Evolutionary conservation across 2,329 filamentous ascomycete genomes (phyloP).

Genomic region (Paraphoma chrysanthemicola): DNA sequence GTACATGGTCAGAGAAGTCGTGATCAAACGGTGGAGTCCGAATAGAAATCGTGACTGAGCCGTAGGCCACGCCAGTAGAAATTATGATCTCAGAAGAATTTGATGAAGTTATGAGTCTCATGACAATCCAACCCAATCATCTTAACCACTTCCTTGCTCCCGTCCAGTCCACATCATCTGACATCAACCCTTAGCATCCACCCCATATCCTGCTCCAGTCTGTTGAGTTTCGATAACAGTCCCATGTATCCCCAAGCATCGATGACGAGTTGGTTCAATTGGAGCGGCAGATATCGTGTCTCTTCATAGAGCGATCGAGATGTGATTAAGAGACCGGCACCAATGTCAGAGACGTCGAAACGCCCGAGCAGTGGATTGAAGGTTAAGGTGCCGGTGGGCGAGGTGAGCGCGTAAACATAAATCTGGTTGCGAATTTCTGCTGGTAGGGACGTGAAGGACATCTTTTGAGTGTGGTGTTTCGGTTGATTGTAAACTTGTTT

Average conservation of each 20-base stretch:
- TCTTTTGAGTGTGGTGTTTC: not conserved
- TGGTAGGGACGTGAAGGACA: constrained; percentile 14
- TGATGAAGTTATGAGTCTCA: too few species aligned
- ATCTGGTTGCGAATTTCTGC: constrained; percentile 20
- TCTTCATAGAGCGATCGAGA: constrained; percentile 20
- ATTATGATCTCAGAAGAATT: too few species aligned
- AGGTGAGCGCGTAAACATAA: constrained; percentile 14
- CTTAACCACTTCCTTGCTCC: too few species aligned
- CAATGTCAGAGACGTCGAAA: constrained; percentile 18
- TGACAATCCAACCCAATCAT: too few species aligned
- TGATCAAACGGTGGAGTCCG: constrained; percentile 81
- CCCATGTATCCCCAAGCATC: not conserved
- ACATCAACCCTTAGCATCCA: constrained; percentile 4
- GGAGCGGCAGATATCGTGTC: constrained; percentile 15
- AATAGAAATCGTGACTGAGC: constrained; percentile 73
- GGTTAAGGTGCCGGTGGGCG: constrained; percentile 1
- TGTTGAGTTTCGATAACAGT: constrained; percentile 1
- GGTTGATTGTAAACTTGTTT: not conserved
- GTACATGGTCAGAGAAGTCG: constrained; percentile 82
- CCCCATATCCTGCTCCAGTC: constrained; percentile 3
- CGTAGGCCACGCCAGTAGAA: too few species aligned
- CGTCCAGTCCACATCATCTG: not conserved
- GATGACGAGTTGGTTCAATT: constrained; percentile 16
- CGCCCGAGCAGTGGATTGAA: constrained; percentile 7
- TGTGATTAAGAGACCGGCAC: constrained; percentile 15